Evolutionary conservation across 768 basidiomycete genomes (phyloP).

Genomic region (Suillus paluster): DNA sequence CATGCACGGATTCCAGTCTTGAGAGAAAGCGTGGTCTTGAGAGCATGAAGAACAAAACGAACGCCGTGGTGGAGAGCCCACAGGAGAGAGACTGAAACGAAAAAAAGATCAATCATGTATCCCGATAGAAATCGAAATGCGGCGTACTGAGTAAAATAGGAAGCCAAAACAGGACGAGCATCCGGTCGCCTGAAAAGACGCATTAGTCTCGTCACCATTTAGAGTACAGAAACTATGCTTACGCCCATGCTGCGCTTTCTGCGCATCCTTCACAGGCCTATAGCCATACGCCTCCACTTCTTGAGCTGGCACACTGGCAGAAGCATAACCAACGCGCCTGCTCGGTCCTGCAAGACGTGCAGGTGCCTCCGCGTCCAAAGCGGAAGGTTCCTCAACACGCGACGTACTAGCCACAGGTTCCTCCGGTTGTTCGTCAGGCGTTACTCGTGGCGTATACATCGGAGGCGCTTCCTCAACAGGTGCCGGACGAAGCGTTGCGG

Average conservation of each 20-base stretch:
- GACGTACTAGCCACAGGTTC: conserved; percentile 14
- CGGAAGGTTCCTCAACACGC: conserved; percentile 5
- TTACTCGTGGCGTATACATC: conserved; percentile 70
- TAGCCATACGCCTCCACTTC: conserved; percentile 75
- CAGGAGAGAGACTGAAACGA: conserved; percentile 55
- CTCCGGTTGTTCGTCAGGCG: conserved; percentile 24
- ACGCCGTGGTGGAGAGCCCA: conserved; percentile 63
- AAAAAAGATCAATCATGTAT: conserved; percentile 12
- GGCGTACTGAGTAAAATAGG: conserved; percentile 75
- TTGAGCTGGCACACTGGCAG: conserved; percentile 57
- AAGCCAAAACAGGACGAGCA: conserved; percentile 87
- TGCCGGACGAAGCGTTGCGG: conserved; percentile 47
- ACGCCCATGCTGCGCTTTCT: conserved; percentile 71
- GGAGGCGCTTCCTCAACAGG: conserved; percentile 65
- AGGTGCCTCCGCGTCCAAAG: conserved; percentile 16
- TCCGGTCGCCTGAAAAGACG: conserved; percentile 62
- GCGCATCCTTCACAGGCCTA: conserved; percentile 50
- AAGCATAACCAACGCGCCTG: conserved; percentile 52
- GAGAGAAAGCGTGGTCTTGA: conserved; percentile 52
- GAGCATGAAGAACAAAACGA: conserved; percentile 52
- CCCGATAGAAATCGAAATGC: conserved; percentile 34
- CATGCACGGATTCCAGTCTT: conserved; percentile 45
- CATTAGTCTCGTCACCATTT: conserved; percentile 6
- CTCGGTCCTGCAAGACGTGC: conserved; percentile 37
- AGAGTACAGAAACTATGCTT: conserved; percentile 18